phyloP scores from a whole-genome alignment of 2,329 filamentous ascomycete species.

The Fusarium robinianum region DNA sequence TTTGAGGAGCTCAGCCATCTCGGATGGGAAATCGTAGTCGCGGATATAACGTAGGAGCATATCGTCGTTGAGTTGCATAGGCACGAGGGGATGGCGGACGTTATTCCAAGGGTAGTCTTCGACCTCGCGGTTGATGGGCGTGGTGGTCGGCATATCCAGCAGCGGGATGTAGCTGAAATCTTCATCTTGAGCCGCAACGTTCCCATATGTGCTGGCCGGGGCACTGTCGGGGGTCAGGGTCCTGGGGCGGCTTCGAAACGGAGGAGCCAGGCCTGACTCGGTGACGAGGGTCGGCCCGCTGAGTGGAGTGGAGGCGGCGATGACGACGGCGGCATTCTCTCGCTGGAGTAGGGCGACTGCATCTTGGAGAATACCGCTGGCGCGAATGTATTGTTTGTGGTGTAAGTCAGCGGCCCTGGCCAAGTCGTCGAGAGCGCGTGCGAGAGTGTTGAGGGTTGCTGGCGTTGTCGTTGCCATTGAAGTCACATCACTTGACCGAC shows the following conservation, averaged over 20 bases:
- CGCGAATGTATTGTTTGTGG: slow-evolving; percentile 43
- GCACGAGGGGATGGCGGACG: slow-evolving; percentile 24
- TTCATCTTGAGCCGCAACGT: slow-evolving; percentile 36
- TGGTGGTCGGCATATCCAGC: slow-evolving; percentile 22
- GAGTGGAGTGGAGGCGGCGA: slow-evolving; percentile 35
- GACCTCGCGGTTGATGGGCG: slow-evolving; percentile 7
- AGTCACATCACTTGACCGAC: slow-evolving; percentile 16
- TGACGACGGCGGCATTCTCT: slow-evolving; percentile 30
- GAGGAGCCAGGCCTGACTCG: slow-evolving; percentile 14
- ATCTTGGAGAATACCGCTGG: slow-evolving; percentile 39
- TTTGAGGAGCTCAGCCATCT: slow-evolving; percentile 45
- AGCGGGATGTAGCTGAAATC: slow-evolving; percentile 41
- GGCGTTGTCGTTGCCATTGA: slow-evolving; percentile 28
- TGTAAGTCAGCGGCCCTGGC: slow-evolving; percentile 40
- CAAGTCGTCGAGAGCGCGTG: slow-evolving; percentile 41
- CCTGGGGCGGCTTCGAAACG: slow-evolving; percentile 28
- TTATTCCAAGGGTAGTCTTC: slow-evolving; percentile 25
- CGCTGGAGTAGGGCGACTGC: slow-evolving; percentile 24
- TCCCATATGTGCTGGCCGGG: slow-evolving; percentile 26
- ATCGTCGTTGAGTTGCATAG: slow-evolving; percentile 45
- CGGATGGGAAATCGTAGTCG: slow-evolving; percentile 47
- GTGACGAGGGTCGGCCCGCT: slow-evolving; percentile 29
- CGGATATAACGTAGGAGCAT: slow-evolving; percentile 49
- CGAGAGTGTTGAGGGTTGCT: too few species aligned
- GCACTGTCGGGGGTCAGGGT: slow-evolving; percentile 39